Evolutionary conservation across 2,329 filamentous ascomycete species (phyloP).

Genomic region (Aspergillus luchuensis): DNA sequence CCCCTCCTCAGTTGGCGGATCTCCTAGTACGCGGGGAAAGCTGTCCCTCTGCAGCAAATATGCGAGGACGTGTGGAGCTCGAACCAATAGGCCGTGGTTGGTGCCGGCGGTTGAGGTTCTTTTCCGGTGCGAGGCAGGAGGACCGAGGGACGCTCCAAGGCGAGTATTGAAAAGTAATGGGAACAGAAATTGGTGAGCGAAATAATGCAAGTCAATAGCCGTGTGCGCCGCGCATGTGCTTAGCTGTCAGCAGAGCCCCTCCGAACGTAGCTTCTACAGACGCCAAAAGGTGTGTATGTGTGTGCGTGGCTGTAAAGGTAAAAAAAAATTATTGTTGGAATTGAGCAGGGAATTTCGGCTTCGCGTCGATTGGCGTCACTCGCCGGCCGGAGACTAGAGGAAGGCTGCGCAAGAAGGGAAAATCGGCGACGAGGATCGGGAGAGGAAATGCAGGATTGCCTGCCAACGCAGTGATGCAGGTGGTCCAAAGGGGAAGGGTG

Average conservation of each 20-base stretch:
- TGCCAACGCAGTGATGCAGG: slow-evolving; percentile 42
- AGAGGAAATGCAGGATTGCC: slow-evolving; percentile 34
- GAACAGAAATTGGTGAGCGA: slow-evolving; percentile 20
- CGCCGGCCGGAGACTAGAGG: slow-evolving; percentile 11
- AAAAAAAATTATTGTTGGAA: slow-evolving; percentile 7
- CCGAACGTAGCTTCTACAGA: slow-evolving; percentile 15
- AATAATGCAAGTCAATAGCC: slow-evolving; percentile 30
- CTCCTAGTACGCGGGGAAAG: slow-evolving; percentile 38
- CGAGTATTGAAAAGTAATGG: slow-evolving; percentile 11
- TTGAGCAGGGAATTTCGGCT: slow-evolving; percentile 17
- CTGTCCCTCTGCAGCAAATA: slow-evolving; percentile 33
- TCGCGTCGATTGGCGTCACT: slow-evolving; percentile 18
- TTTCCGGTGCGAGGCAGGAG: slow-evolving; percentile 6
- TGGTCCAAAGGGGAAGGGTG: slow-evolving; percentile 36
- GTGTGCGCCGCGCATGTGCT: slow-evolving; percentile 32
- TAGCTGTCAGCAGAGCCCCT: slow-evolving; percentile 29
- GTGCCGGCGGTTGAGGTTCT: slow-evolving; percentile 17
- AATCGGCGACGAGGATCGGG: slow-evolving; percentile 31
- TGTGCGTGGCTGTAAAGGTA: no score
- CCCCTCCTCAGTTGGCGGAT: slow-evolving; percentile 35
- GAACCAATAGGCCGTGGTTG: slow-evolving; percentile 33
- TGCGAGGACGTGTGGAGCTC: slow-evolving; percentile 29
- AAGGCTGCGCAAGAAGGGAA: slow-evolving; percentile 13
- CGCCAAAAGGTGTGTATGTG: background rate
- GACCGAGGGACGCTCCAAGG: slow-evolving; percentile 10